Evolutionary conservation across 495 filamentous ascomycete species (phyloP).

Genomic region (Neurospora intermedia): DNA sequence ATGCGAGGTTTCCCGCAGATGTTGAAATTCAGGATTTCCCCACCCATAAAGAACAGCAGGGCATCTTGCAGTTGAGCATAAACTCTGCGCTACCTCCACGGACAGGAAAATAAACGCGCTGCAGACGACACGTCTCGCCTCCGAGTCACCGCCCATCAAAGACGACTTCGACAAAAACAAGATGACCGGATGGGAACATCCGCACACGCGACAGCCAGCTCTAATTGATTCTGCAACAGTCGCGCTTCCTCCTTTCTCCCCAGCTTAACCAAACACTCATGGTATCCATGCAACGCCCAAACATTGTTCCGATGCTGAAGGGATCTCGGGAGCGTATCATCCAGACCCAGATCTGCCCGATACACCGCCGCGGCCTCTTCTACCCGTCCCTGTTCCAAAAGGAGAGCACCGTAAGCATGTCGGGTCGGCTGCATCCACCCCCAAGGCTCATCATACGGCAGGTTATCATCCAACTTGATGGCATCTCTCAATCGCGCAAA

Average conservation of each 20-base stretch:
- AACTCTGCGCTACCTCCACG: background rate
- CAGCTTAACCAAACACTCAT: constrained; percentile 49
- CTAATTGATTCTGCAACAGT: constrained; percentile 37
- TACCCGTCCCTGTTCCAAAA: constrained; percentile 49
- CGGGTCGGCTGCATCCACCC: constrained; percentile 59
- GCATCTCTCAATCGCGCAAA: constrained; percentile 44
- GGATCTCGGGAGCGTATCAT: constrained; percentile 42
- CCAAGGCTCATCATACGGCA: constrained; percentile 61
- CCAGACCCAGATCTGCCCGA: constrained; percentile 50
- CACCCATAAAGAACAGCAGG: too few species aligned
- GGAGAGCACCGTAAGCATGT: constrained; percentile 54
- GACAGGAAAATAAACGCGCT: background rate
- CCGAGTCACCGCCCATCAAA: background rate
- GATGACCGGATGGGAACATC: constrained; percentile 50
- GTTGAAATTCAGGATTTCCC: too few species aligned
- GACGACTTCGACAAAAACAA: constrained; percentile 46
- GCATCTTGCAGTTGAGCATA: too few species aligned
- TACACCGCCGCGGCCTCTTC: constrained; percentile 47
- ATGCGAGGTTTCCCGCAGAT: background rate
- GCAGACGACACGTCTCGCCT: background rate
- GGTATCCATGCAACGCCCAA: constrained; percentile 55
- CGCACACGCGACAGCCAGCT: constrained; percentile 38
- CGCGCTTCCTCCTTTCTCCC: constrained; percentile 39
- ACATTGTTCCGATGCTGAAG: constrained; percentile 56
- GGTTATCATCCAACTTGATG: constrained; percentile 41